A percentile compares a stretch with the other conserved stretches of the same genome.
Conservation (phyloP, 805 yeast genomes). For the Yarrowia sp. region DNA sequence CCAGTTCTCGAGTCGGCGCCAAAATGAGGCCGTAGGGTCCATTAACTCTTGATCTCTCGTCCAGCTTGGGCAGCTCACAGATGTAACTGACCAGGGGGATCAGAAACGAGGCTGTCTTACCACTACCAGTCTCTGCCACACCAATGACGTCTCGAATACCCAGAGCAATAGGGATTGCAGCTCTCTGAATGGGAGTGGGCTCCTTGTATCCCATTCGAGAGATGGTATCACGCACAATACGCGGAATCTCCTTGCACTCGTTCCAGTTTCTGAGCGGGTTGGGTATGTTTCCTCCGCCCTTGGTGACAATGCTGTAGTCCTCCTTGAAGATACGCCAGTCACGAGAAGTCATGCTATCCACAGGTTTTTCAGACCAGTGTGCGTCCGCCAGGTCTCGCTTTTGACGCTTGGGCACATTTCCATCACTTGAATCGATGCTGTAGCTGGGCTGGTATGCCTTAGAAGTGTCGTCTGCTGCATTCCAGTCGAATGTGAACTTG, state of each 20-base stretch:
- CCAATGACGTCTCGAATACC: conserved; percentile 69
- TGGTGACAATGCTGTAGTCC: conserved; percentile 65
- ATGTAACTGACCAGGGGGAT: conserved; percentile 67
- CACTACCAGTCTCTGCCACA: conserved; percentile 95
- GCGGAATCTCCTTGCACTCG: conserved; percentile 54
- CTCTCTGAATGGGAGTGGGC: conserved; percentile 92
- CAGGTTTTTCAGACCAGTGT: conserved; percentile 70
- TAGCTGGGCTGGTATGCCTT: conserved; percentile 46
- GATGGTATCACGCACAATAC: conserved; percentile 39
- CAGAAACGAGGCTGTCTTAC: conserved; percentile 82
- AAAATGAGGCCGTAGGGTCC: conserved; percentile 74
- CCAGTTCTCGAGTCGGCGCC: conserved; percentile 94
- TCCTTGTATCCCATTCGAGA: conserved; percentile 47
- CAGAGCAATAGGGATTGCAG: conserved; percentile 72
- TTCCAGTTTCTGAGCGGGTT: conserved; percentile 74
- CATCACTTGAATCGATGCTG: conserved; percentile 33
- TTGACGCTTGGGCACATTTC: conserved; percentile 23
- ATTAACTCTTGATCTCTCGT: conserved; percentile 49
- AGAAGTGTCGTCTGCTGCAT: conserved; percentile 63
- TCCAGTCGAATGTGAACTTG: conserved; percentile 69
- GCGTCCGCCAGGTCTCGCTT: conserved; percentile 31
- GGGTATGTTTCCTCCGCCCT: conserved; percentile 44
- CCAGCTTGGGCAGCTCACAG: conserved; percentile 47
- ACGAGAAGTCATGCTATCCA: conserved; percentile 65
- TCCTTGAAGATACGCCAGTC: conserved; percentile 90